A percentile compares a stretch with the other conserved stretches of the same genome.
phyloP scores from a whole-genome alignment of 78 protist species.

The Dictyostelium firmibasis region DNA sequence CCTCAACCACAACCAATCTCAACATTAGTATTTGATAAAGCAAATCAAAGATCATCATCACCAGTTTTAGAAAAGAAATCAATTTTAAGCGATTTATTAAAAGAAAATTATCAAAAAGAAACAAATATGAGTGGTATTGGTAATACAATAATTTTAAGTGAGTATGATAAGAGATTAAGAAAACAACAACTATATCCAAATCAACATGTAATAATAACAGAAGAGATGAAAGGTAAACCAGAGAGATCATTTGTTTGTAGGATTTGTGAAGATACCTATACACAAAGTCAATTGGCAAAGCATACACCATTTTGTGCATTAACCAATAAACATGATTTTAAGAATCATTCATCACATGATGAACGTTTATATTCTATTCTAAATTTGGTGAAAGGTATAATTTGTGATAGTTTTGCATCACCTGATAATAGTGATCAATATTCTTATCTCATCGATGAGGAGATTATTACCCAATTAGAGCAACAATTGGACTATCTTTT shows the following conservation, averaged over 20 bases:
- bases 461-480: constrained; percentile 36
- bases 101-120: constrained; percentile 11
- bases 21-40: constrained; percentile 11
- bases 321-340: constrained; percentile 42
- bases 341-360: constrained; percentile 40
- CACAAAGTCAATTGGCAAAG: constrained; percentile 11
- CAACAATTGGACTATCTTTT: not conserved
- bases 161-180: not conserved
- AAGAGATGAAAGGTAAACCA: not conserved
- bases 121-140: not conserved
- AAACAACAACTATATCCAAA: not conserved
- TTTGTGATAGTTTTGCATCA: constrained; percentile 11
- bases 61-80: constrained; percentile 31
- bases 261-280: constrained; percentile 58
- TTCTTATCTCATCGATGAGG: constrained; percentile 28
- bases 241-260: constrained; percentile 50
- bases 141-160: not conserved
- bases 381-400: constrained; percentile 9
- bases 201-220: not conserved
- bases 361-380: constrained; percentile 26
- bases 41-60: not conserved
- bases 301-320: constrained; percentile 60
- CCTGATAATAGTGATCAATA: not conserved
- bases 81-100: constrained; percentile 30
- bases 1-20: not conserved